Conservation (phyloP, 1,139 yeast species). For the Suhomyces kunorum region DNA sequence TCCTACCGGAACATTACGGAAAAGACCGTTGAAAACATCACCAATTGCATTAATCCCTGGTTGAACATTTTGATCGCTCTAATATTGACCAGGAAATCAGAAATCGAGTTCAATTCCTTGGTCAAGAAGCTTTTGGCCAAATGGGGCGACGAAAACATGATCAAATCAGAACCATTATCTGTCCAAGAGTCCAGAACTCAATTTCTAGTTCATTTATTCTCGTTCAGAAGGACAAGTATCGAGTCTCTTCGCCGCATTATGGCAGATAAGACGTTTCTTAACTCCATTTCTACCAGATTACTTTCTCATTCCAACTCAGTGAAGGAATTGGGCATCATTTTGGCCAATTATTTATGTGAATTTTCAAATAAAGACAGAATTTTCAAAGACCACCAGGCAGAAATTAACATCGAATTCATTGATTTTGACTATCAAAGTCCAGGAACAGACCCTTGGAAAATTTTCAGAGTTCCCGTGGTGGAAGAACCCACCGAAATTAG, state of each 20-base stretch:
- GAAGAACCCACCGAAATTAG: conserved; percentile 8
- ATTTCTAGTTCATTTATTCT: conserved; percentile 30
- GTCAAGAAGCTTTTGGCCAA: conserved; percentile 18
- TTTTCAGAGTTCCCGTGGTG: conserved; percentile 13
- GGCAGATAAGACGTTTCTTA: conserved; percentile 33
- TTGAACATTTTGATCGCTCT: conserved; percentile 21
- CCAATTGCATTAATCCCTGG: conserved; percentile 15
- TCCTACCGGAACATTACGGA: conserved; percentile 17
- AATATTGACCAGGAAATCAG: conserved; percentile 13
- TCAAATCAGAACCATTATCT: conserved; percentile 37
- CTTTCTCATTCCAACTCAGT: conserved; percentile 43
- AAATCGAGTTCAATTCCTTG: conserved; percentile 7
- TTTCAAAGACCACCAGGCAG: conserved; percentile 34
- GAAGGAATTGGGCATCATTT: conserved; percentile 44
- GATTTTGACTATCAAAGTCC: not conserved
- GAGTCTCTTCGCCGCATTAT: conserved; percentile 23
- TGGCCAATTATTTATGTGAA: conserved; percentile 49
- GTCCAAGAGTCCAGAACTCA: conserved; percentile 39
- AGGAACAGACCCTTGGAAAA: conserved; percentile 17
- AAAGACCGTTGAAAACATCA: conserved; percentile 21
- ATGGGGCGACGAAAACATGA: conserved; percentile 35
- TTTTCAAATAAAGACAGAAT: conserved; percentile 33
- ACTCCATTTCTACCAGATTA: conserved; percentile 48
- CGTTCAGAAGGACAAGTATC: conserved; percentile 20
- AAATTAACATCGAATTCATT: not conserved